Evolutionary conservation across 257 asterid species (phyloP), one percentile per base, ranked within the genome.

Genomic region (Solanum habrochaites): DNA sequence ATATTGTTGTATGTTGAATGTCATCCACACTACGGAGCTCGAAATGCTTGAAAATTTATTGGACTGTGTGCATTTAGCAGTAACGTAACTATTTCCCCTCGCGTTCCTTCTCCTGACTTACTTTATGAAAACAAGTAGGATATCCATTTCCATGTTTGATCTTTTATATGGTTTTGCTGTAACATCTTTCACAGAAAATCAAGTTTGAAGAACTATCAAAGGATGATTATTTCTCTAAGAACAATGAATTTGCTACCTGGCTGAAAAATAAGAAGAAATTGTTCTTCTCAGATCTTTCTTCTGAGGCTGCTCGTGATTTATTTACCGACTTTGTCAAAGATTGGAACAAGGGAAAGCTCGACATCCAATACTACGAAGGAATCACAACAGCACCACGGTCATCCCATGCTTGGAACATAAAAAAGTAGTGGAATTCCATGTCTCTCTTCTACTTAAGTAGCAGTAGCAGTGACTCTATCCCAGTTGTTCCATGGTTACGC

Each of bases 161-260:
- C 85, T 62, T 27, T 45, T 45, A 27, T 21, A 78, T 78, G 35
- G 39, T 45, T 45, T 78, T 78, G 83, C 66, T 78, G 47, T 45
- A 78, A 27, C 84, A 25, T 78, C 84, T 45, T 37, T 15, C 25
- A 0, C 93, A 95, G 99, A 95, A 91, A 77, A 72, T 90, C 83
- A 89, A 93, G 39, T n/a, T 93, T 83, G 92, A 93, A 80, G 98
- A 94, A 83, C 83, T 97, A 85, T 92, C 98, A 12, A 89, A 82
- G 29, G 97, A 93, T 13, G 99, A 97, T 86, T 97, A 97, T 92
- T 97, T 97, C 93, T 91, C 96, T 74, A 97, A 93, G 95, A 97
- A 93, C 90, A 94, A 94, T 45, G 99, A 97, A 86, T 97, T 97
- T 86, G 91, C 99, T 5, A 90, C 89, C 82, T 97, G 99, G 99